Evolutionary conservation across 257 asterid genomes (phyloP), one percentile per base, ranked within the genome.

Genomic region (Cordia subcordata): DNA sequence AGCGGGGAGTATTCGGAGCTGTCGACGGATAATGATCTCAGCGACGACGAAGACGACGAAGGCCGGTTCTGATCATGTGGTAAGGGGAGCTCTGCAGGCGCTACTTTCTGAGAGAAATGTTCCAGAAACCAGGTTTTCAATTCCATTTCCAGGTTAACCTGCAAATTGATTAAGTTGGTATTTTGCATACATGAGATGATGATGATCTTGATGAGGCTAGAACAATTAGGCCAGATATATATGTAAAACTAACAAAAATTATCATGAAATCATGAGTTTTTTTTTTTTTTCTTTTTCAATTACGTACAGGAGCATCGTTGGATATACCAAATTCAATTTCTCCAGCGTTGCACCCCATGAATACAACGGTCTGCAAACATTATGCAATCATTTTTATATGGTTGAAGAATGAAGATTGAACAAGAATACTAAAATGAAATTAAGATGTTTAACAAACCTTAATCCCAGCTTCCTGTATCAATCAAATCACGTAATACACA

Each of bases 321-420:
- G 85, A 61, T 64, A 87, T 53, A 37, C 98, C 98, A 20, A 90
- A 58, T 79, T 90, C 98, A 46, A 90, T 74, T 67, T 87, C 98
- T 68, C 98, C 98, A 0, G 60, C 21, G 60, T 72, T 57, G 71
- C 98, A 90, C 5, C 95, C 87, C 89, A 90, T 78, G 58, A 88
- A 81, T 55, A 85, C 72, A 0, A 74, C 77, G 8, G 78, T 78
- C 96, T 90, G 49, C 51, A 60, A 52, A 27, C 27, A 56, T 19
- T 13, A 49, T 32, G 65, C 8, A 40, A n/a, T 42, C 3, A 5
- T 47, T 13, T n/a, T n/a, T n/a, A n/a, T n/a, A 45, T 11, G 17
- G 18, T 22, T 42, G 56, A 19, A 38, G 22, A 49, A 54, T 11
- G 55, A 27, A 13, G n/a, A n/a, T 6, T 14, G 47, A 14, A 8